Base-by-base conservation (phyloP, 2,329 filamentous ascomycete genomes). In the Microdochium nivale region DNA sequence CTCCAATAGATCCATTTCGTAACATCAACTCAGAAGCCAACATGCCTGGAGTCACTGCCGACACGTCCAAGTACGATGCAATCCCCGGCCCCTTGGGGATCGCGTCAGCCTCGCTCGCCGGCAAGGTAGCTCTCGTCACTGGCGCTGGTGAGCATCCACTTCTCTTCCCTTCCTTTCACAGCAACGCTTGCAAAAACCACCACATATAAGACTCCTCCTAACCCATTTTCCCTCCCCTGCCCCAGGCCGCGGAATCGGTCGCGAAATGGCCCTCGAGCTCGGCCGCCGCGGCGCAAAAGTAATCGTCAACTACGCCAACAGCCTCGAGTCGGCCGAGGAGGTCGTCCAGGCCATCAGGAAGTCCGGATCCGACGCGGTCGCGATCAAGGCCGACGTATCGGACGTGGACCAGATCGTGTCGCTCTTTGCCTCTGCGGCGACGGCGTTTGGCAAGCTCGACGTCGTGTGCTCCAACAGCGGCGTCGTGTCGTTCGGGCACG, bases 381-480 rank as follows among this genome's bases (percentile, higher is more conserved):
- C 83, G 55, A 72, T 87, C 70, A 78, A 83, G 70, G 86, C 85
- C 59, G 84, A 89, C 70, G 78, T 88, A 52, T 76, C 79, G 57
- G 73, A 86, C 54, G 78, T 86, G 47, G 67, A 76, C 54, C 74
- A 88, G 67, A 88, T 83, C 58, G 74, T 77, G 51, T 67, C 69
- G 54, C 71, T 88, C 59, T 86, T 88, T 72, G 74, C 79, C 52
- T 67, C 84, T 62, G 83, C 83, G 51, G 73, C 83, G 56, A 70
- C 72, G 59, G 73, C 79, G 66, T 88, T 83, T 63, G 84, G 84
- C 67, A 77, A 80, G 66, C 75, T 88, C 62, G 75, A 87, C 70
- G 84, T 88, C 59, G 84, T 84, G 62, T 81, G 80, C 74, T 86
- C 80, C 63, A 87, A 87, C 75, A 81, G 79, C 47, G 84, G 84